Percentiles rank a stretch among this genome's conserved stretches.
phyloP scores from a whole-genome alignment of 805 yeast species.

The Metschnikowia gelsemii region DNA sequence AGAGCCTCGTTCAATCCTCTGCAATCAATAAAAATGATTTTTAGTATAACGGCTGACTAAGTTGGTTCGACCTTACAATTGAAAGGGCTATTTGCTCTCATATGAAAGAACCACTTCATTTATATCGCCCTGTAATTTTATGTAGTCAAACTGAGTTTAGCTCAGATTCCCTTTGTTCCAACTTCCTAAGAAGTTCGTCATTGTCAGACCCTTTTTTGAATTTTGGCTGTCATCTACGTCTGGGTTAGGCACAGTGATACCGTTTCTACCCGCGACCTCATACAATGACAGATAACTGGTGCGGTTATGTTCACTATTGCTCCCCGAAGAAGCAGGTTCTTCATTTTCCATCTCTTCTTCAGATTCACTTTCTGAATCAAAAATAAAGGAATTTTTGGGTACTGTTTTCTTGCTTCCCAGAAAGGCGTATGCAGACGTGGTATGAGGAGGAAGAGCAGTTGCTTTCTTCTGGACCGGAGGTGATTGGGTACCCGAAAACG shows the following conservation, averaged over 20 bases:
- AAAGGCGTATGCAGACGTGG: conserved; percentile 43
- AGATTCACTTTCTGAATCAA: conserved; percentile 38
- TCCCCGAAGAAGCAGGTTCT: conserved; percentile 8
- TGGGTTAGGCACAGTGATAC: conserved; percentile 33
- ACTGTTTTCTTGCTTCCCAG: conserved; percentile 26
- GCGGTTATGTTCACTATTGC: conserved; percentile 16
- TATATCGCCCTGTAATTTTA: conserved; percentile 1
- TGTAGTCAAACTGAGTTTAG: conserved; percentile 2
- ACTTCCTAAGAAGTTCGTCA: conserved; percentile 21
- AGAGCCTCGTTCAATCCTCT: too few relatives aligned
- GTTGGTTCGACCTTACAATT: too few relatives aligned
- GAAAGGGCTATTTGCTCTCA: background rate
- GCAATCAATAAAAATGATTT: too few relatives aligned
- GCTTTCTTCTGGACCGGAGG: conserved; percentile 33
- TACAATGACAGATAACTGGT: conserved; percentile 46
- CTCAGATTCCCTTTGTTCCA: conserved; percentile 20
- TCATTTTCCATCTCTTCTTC: conserved; percentile 32
- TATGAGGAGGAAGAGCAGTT: conserved; percentile 43
- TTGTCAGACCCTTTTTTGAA: conserved; percentile 33
- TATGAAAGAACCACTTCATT: background rate
- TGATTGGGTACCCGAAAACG: conserved; percentile 16
- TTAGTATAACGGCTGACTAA: too few relatives aligned
- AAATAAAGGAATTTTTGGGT: conserved; percentile 31
- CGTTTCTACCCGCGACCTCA: conserved; percentile 51
- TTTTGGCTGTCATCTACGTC: conserved; percentile 20